phyloP scores from a whole-genome alignment of 768 basidiomycete genomes.

The Pisolithus microcarpus region DNA sequence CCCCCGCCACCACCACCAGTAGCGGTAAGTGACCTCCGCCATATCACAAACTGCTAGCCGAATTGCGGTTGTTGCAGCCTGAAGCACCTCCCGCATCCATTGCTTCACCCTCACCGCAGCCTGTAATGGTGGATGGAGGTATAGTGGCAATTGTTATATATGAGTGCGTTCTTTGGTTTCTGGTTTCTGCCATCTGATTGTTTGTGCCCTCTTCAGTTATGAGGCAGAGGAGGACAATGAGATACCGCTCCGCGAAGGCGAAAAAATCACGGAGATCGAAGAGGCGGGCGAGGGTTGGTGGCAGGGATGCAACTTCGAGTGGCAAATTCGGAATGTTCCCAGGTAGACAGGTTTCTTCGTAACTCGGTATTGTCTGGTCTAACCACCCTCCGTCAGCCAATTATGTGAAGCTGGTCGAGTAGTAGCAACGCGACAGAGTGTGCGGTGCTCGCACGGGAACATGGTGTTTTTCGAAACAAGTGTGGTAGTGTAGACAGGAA shows the following conservation, averaged over 20 bases:
- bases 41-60: constrained; percentile 1
- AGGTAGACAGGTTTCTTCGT: constrained; percentile 36
- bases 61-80: constrained; percentile 18
- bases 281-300: constrained; percentile 87
- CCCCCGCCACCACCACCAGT: constrained; percentile 41
- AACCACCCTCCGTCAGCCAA: not conserved
- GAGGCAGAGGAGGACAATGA: constrained; percentile 92
- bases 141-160: constrained; percentile 59
- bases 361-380: not conserved
- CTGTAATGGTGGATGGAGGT: constrained; percentile 48
- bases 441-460: no score
- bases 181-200: not conserved
- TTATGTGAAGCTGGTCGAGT: constrained; percentile 2
- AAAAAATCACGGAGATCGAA: constrained; percentile 71
- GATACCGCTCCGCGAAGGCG: constrained; percentile 77
- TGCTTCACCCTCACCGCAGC: constrained; percentile 41
- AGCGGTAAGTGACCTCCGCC: constrained; percentile 27
- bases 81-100: constrained; percentile 27
- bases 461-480: no score
- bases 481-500: no score
- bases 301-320: constrained; percentile 53
- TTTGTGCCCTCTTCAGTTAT: constrained; percentile 48
- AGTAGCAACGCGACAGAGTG: not conserved
- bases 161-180: constrained; percentile 42
- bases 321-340: constrained; percentile 70